phyloP scores from a whole-genome alignment of 257 asterid species.

The Nicotiana otophora region DNA sequence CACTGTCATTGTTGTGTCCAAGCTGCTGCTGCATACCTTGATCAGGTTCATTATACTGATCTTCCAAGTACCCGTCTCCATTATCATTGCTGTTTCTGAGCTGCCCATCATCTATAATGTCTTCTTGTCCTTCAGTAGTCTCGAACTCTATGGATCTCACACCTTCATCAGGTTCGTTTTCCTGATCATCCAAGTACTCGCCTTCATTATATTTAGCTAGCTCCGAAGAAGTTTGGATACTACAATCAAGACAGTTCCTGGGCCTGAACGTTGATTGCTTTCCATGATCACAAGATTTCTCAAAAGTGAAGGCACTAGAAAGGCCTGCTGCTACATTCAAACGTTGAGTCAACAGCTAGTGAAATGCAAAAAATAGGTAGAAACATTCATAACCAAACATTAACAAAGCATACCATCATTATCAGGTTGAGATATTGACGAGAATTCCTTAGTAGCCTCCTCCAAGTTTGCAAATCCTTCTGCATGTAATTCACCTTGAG shows the following conservation, averaged over 20 bases:
- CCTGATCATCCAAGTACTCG: neutral
- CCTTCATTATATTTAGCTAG: neutral
- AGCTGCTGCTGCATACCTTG: neutral
- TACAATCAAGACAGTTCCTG: too few species aligned
- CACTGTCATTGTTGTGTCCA: neutral
- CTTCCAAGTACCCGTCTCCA: neutral
- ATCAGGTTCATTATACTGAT: neutral
- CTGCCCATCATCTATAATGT: neutral
- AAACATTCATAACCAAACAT: too few species aligned
- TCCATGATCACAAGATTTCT: too few species aligned
- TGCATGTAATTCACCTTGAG: constrained; percentile 2
- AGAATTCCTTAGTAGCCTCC: too few species aligned
- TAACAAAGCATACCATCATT: too few species aligned
- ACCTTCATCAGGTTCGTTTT: neutral
- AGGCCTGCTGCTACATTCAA: too few species aligned
- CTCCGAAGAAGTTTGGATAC: too few species aligned
- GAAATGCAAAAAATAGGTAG: too few species aligned
- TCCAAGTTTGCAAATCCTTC: neutral
- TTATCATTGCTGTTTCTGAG: neutral
- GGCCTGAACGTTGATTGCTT: too few species aligned
- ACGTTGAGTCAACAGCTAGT: too few species aligned
- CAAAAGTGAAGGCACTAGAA: too few species aligned
- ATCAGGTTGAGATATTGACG: too few species aligned
- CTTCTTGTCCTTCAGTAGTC: neutral
- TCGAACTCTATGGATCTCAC: neutral